A percentile compares a stretch with the other conserved stretches of the same genome.
These are phyloP conservation scores for Xylaria digitata DNA, from an alignment of 2,329 filamentous ascomycete genomes.

Conservation along the genomic window DNA sequence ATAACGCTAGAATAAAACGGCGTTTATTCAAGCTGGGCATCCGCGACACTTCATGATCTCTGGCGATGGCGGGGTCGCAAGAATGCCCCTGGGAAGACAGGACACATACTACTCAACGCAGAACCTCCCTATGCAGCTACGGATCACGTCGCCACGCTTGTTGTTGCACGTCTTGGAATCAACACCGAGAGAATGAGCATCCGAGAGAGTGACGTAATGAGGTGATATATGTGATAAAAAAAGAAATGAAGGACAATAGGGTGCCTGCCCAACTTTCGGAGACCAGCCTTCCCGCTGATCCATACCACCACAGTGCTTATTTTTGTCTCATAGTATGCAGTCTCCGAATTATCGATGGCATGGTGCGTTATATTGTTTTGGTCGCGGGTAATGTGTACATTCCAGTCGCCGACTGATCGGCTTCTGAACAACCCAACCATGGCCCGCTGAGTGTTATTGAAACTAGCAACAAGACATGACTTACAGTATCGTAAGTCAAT, in stretches of 20 bases:
- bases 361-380: constrained; percentile 10
- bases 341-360: constrained; percentile 2
- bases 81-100: background rate
- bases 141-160: background rate
- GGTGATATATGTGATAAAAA: background rate
- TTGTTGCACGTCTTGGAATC: background rate
- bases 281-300: constrained; percentile 11
- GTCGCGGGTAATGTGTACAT: constrained; percentile 16
- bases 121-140: background rate
- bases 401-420: constrained; percentile 32
- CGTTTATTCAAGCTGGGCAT: background rate
- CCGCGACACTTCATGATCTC: background rate
- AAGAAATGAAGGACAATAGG: background rate
- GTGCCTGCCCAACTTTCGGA: background rate
- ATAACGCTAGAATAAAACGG: background rate
- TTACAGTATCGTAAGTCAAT: constrained; percentile 31
- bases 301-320: constrained; percentile 7
- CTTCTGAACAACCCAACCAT: background rate
- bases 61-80: background rate
- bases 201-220: background rate
- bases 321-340: constrained; percentile 17
- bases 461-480: constrained; percentile 32
- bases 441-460: background rate
- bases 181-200: background rate
- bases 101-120: background rate